Evolutionary conservation across 768 basidiomycete genomes (phyloP).

Genomic region (Plicaturopsis crispa): DNA sequence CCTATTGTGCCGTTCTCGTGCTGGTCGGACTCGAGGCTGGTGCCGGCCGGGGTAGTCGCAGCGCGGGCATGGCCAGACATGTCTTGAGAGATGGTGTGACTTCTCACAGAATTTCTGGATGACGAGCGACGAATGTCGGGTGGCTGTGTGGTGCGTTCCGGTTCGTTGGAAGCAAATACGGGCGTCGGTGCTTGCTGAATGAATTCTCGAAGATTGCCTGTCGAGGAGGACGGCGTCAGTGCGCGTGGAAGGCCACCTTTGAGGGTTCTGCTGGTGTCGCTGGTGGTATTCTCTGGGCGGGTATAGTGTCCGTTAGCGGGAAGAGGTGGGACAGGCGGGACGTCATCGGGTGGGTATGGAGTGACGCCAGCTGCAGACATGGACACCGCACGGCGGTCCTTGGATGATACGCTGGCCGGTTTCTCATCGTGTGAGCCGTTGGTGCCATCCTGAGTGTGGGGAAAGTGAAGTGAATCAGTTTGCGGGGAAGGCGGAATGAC

Average conservation of each 20-base stretch:
- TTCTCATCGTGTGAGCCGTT: too few relatives aligned
- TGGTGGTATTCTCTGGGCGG: conserved; percentile 2
- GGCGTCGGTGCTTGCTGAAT: conserved; percentile 23
- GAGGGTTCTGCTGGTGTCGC: conserved; percentile 3
- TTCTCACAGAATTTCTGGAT: conserved; percentile 6
- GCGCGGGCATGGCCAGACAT: conserved; percentile 8
- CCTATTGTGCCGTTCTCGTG: conserved; percentile 8
- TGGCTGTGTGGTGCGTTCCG: background rate
- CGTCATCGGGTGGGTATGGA: conserved; percentile 11
- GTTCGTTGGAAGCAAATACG: conserved; percentile 8
- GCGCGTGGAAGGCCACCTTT: conserved; percentile 8
- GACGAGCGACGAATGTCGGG: conserved; percentile 4
- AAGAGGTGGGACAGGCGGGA: conserved; percentile 8
- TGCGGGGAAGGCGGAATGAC: conserved; percentile 39
- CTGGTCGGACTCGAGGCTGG: background rate
- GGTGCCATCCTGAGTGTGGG: too few relatives aligned
- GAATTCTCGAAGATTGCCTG: conserved; percentile 26
- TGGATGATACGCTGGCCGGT: conserved; percentile 18
- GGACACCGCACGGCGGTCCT: conserved; percentile 11
- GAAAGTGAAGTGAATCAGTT: too few relatives aligned
- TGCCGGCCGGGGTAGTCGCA: conserved; percentile 10
- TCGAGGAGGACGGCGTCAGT: conserved; percentile 12
- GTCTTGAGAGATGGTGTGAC: background rate
- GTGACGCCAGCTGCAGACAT: conserved; percentile 8
- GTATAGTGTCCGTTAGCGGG: background rate